These are phyloP conservation scores for Ajuga chamaepitys DNA, from an alignment of 257 asterid genomes.

Conservation along the genomic window DNA sequence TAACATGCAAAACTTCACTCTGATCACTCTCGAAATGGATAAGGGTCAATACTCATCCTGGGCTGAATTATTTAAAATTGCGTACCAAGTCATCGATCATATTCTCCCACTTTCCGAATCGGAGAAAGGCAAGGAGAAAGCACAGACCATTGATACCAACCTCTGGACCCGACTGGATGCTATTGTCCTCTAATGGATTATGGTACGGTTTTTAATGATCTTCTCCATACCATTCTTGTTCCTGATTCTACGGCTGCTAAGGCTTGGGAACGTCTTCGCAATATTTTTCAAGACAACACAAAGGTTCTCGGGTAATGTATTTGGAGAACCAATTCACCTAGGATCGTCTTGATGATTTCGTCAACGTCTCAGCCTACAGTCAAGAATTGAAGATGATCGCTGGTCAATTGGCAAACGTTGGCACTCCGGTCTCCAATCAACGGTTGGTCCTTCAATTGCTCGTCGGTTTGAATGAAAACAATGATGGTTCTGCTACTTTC, in stretches of 20 bases:
- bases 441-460: background rate
- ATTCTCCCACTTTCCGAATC: too few species aligned
- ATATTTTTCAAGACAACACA: conserved; percentile 13
- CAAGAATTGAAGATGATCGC: background rate
- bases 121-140: too few species aligned
- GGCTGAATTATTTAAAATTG: too few species aligned
- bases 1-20: too few species aligned
- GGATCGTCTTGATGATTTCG: background rate
- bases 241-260: background rate
- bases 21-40: too few species aligned
- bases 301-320: background rate
- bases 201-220: conserved; percentile 11
- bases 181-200: conserved; percentile 10
- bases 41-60: too few species aligned
- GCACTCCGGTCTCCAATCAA: background rate
- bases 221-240: conserved; percentile 1
- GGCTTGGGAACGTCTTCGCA: background rate
- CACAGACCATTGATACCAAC: too few species aligned
- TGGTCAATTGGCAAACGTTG: conserved; percentile 10
- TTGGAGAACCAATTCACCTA: conserved; percentile 8
- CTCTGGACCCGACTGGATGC: conserved; percentile 5
- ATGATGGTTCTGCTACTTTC: background rate
- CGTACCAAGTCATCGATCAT: too few species aligned
- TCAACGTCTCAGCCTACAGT: too few species aligned
- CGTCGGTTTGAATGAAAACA: too few species aligned